Evolutionary conservation across 441 rosid genomes (phyloP).

Genomic region (Geranium incanum): DNA sequence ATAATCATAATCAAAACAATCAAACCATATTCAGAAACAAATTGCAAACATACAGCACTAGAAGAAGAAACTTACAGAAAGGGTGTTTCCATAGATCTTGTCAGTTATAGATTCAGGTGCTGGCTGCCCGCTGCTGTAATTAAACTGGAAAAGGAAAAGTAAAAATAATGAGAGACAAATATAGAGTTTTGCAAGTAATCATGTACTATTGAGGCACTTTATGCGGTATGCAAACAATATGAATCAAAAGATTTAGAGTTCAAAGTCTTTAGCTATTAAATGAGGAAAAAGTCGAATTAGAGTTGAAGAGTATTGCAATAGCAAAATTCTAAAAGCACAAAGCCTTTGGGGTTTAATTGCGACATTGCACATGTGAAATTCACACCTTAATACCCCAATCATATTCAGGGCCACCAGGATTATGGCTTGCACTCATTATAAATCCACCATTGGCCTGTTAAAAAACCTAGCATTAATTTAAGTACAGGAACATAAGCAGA

Average conservation of each 20-base stretch:
- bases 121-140: conserved; percentile 91
- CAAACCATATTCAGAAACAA: conserved; percentile 6
- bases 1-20: background rate
- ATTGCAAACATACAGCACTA: conserved; percentile 11
- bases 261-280: background rate
- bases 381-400: conserved; percentile 98
- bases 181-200: background rate
- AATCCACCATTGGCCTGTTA: conserved; percentile 87
- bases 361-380: conserved; percentile 16
- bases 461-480: conserved; percentile 5
- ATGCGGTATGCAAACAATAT: background rate
- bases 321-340: background rate
- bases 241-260: background rate
- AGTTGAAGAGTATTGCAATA: background rate
- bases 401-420: conserved; percentile 91
- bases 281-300: background rate
- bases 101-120: conserved; percentile 90
- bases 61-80: conserved; percentile 57
- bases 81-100: conserved; percentile 94
- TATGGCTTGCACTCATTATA: conserved; percentile 96
- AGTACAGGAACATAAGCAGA: conserved; percentile 11
- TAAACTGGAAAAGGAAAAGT: conserved; percentile 48
- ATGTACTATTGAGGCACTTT: background rate
- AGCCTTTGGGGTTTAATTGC: background rate
- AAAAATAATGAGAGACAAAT: conserved; percentile 14